Base-by-base conservation (phyloP, 768 basidiomycete genomes). In the Lentinula lateritia region DNA sequence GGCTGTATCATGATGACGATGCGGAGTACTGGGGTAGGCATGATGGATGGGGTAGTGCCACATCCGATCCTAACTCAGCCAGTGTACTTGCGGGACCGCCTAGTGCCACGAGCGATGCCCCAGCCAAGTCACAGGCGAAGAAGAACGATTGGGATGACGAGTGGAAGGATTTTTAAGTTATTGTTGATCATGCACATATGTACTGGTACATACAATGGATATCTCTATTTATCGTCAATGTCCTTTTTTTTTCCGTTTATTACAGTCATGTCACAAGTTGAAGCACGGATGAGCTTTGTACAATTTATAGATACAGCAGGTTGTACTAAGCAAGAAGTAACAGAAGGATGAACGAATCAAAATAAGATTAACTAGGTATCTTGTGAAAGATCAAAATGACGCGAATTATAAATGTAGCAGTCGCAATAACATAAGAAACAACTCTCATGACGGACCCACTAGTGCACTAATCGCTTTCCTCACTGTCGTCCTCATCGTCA, bases 81-180 rank as follows among this genome's bases (percentile, higher is more conserved):
- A 42, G 60, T 68, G 28, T 66, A 68, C 62, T 61, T 59, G 58
- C 63, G 41, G 48, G 58, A 55, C 42, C 65, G 32, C 38, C 63
- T 36, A 54, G 61, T 35, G 52, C 61, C 28, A 52, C 61, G 5
- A 63, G 68, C 32, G 64, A 70, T 36, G 59, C 69, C 13, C 63
- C 69, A 8, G 67, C 74, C 4, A 64, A 72, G 20, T 63, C 71
- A 10, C 68, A 75, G 18, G 77, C 78, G 62, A 81, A 82, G 69
- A 77, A 77, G 55, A 83, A 80, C 63, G 84, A 83, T 45, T 91
- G 90, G 86, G 85, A 88, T 63, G 89, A 87, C 63, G 89, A 89
- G 53, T 92, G 90, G 90, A 86, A 91, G 72, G 88, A 90, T 70
- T 91, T 91, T 66, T 92, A 83, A 60, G 38, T 59, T 43, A 56